Percentiles rank a stretch among this genome's conserved stretches.
Conservation (phyloP, 2,329 filamentous ascomycete species). For the Cladosporium phlei region DNA sequence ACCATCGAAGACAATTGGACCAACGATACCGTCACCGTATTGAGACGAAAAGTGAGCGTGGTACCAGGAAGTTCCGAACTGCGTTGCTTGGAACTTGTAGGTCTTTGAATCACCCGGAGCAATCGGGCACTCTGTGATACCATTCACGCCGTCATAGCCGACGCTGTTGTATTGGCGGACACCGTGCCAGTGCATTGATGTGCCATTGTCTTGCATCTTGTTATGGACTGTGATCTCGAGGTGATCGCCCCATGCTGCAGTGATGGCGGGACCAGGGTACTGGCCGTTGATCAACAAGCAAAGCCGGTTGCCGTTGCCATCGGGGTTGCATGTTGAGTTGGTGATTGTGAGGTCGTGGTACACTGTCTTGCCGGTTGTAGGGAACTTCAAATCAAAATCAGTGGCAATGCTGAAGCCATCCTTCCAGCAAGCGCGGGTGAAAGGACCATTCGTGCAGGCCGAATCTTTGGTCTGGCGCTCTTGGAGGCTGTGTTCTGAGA, state of each 20-base stretch:
- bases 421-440: slow-evolving; percentile 36
- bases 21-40: slow-evolving; percentile 56
- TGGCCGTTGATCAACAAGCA: slow-evolving; percentile 56
- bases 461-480: slow-evolving; percentile 18
- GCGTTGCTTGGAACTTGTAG: slow-evolving; percentile 55
- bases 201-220: slow-evolving; percentile 51
- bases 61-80: slow-evolving; percentile 45
- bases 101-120: slow-evolving; percentile 50
- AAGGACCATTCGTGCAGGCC: slow-evolving; percentile 34
- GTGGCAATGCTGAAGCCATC: slow-evolving; percentile 37
- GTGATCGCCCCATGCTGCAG: slow-evolving; percentile 44
- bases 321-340: slow-evolving; percentile 43
- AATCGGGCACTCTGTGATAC: slow-evolving; percentile 43
- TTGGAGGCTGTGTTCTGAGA: slow-evolving; percentile 2
- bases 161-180: slow-evolving; percentile 54
- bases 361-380: slow-evolving; percentile 33
- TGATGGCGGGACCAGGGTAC: slow-evolving; percentile 60
- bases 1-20: slow-evolving; percentile 58
- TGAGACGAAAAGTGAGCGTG: slow-evolving; percentile 56
- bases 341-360: slow-evolving; percentile 32
- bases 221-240: slow-evolving; percentile 48
- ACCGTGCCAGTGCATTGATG: slow-evolving; percentile 60
- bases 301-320: slow-evolving; percentile 31
- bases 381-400: slow-evolving; percentile 38
- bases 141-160: slow-evolving; percentile 54